These are phyloP conservation scores for Termitomyces titanicus DNA, from an alignment of 768 basidiomycete species.

Conservation along the genomic window DNA sequence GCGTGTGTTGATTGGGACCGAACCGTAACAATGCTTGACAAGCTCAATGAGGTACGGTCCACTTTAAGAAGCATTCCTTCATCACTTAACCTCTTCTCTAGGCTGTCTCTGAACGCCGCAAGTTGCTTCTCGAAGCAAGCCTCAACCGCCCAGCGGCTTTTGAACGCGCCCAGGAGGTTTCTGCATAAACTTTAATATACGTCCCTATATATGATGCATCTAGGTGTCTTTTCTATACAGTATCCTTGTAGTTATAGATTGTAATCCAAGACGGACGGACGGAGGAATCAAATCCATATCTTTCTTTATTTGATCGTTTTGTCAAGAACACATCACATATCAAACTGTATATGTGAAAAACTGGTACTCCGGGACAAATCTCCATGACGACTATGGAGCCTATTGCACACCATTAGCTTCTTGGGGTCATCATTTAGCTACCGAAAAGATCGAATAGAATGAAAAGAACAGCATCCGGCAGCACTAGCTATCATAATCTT, in stretches of 20 bases:
- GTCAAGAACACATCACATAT: too few species aligned
- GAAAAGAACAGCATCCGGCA: too few species aligned
- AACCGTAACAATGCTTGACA: constrained; percentile 72
- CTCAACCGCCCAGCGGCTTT: constrained; percentile 34
- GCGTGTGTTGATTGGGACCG: constrained; percentile 87
- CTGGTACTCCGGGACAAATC: too few species aligned
- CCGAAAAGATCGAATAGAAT: too few species aligned
- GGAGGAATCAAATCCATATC: too few species aligned
- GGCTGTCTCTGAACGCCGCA: constrained; percentile 46
- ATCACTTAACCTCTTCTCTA: constrained; percentile 10
- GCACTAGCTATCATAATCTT: too few species aligned
- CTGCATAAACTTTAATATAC: background rate
- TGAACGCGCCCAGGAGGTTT: constrained; percentile 19
- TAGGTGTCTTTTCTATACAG: background rate
- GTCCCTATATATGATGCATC: background rate
- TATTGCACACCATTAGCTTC: too few species aligned
- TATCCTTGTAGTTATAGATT: constrained; percentile 7
- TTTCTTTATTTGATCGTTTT: too few species aligned
- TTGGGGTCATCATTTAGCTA: too few species aligned
- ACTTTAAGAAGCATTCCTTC: background rate
- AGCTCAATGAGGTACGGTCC: constrained; percentile 51
- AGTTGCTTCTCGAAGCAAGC: constrained; percentile 35
- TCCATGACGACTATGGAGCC: too few species aligned
- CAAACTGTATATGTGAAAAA: too few species aligned
- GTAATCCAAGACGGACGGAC: constrained; percentile 6